A percentile compares a stretch with the other conserved stretches of the same genome.
Evolutionary conservation across 495 filamentous ascomycete genomes (phyloP).

Genomic region (Aspergillus carlsbadensis): DNA sequence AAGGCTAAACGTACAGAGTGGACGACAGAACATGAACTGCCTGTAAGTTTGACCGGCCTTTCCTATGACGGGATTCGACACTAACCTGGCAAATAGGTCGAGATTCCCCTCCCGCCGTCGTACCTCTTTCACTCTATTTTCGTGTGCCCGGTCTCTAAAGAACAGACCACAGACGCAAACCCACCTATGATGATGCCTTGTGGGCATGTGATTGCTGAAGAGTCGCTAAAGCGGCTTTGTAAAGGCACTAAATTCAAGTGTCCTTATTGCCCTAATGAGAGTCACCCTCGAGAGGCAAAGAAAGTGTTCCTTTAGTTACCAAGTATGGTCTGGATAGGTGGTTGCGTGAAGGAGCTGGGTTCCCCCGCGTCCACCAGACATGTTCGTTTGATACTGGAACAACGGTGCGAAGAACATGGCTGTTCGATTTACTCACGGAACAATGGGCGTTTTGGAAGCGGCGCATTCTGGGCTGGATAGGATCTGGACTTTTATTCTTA

Average conservation of each 20-base stretch:
- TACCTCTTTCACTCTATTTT: constrained; percentile 97
- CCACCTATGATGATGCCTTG: constrained; percentile 98
- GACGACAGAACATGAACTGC: constrained; percentile 87
- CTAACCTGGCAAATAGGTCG: constrained; percentile 52
- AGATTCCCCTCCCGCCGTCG: constrained; percentile 80
- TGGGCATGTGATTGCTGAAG: constrained; percentile 88
- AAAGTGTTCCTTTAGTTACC: constrained; percentile 59
- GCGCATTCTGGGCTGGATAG: constrained; percentile 7
- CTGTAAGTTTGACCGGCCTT: constrained; percentile 46
- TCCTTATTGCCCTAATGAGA: constrained; percentile 92
- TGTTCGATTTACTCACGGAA: neutral
- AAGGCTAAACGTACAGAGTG: constrained; percentile 88
- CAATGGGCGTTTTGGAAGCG: constrained; percentile 9
- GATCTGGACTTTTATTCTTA: neutral
- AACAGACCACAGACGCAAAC: constrained; percentile 89
- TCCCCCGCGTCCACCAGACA: constrained; percentile 11
- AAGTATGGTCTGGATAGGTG: neutral
- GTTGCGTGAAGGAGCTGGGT: constrained; percentile 1
- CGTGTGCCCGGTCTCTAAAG: constrained; percentile 94
- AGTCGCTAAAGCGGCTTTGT: constrained; percentile 71
- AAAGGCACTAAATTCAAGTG: constrained; percentile 88
- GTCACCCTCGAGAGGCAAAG: constrained; percentile 68
- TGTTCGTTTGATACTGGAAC: constrained; percentile 1
- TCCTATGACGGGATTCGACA: constrained; percentile 6
- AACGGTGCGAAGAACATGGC: neutral